phyloP scores from a whole-genome alignment of 768 basidiomycete species.

The Tylopilus sp. region DNA sequence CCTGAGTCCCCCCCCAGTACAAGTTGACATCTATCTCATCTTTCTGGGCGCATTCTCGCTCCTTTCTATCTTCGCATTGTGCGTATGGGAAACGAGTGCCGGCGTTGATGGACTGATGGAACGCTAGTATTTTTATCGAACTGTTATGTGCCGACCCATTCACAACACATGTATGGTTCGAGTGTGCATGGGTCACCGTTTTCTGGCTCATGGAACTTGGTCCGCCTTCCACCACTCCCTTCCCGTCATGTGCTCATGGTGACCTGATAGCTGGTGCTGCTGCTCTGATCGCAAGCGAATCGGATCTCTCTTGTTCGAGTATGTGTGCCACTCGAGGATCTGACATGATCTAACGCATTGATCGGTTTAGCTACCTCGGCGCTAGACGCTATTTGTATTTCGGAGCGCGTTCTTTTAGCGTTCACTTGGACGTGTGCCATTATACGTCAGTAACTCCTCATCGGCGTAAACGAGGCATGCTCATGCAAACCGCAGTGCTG shows the following conservation, averaged over 20 bases:
- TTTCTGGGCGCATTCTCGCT: conserved; percentile 59
- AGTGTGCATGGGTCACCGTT: conserved; percentile 56
- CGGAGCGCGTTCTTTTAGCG: conserved; percentile 52
- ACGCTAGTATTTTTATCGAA: conserved; percentile 54
- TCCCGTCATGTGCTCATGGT: conserved; percentile 5
- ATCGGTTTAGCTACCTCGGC: not conserved
- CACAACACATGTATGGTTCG: conserved; percentile 68
- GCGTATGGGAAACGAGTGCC: conserved; percentile 19
- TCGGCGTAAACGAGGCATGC: not conserved
- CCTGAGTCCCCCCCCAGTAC: conserved; percentile 29
- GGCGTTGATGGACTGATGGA: not conserved
- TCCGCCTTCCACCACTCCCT: conserved; percentile 31
- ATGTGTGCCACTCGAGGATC: conserved; percentile 1
- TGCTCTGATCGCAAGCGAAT: conserved; percentile 41
- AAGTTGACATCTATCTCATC: conserved; percentile 57
- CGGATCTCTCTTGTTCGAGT: conserved; percentile 38
- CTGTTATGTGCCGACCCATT: conserved; percentile 48
- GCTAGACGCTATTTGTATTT: conserved; percentile 38
- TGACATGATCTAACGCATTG: conserved; percentile 1
- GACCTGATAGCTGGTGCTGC: conserved; percentile 47
- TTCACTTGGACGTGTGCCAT: conserved; percentile 55
- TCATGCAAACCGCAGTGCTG: conserved; percentile 41
- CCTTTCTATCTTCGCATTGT: conserved; percentile 57
- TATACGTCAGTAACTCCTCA: conserved; percentile 34
- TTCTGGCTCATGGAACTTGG: conserved; percentile 61